Conservation (phyloP, 441 rosid species). For the Euphorbia celastroides region DNA sequence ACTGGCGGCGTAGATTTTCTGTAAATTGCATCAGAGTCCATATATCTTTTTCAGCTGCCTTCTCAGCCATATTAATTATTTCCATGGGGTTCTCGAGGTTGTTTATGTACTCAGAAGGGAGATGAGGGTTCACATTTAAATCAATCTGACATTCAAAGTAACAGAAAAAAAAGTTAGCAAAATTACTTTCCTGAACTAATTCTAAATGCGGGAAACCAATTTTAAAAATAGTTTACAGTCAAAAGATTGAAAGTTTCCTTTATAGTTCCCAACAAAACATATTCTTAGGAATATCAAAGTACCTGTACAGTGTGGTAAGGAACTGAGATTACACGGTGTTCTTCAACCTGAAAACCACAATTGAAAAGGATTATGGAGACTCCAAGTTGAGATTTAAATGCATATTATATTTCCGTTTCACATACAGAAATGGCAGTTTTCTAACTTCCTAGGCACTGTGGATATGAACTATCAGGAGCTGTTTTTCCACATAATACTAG, state of each 20-base stretch:
- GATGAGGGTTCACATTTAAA: conserved; percentile 65
- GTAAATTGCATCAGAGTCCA: conserved; percentile 93
- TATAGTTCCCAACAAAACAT: background rate
- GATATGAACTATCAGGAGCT: no score
- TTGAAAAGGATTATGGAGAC: conserved; percentile 17
- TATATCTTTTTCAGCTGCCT: conserved; percentile 77
- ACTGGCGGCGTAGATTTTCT: conserved; percentile 75
- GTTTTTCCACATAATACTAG: background rate
- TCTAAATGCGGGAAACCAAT: background rate
- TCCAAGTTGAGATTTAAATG: conserved; percentile 22
- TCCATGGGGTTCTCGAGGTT: conserved; percentile 90
- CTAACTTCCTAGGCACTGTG: background rate
- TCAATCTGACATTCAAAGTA: conserved; percentile 54
- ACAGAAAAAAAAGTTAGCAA: conserved; percentile 13
- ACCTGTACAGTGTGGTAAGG: conserved; percentile 83
- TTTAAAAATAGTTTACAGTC: background rate
- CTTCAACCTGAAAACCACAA: conserved; percentile 67
- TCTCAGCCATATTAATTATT: conserved; percentile 70
- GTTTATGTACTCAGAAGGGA: conserved; percentile 89
- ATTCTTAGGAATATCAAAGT: conserved; percentile 17
- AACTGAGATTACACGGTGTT: conserved; percentile 64
- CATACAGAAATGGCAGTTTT: background rate
- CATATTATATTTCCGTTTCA: background rate
- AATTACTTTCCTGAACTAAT: background rate
- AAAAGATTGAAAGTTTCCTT: conserved; percentile 2